These are phyloP conservation scores for Achaetomiella virescens DNA, from an alignment of 495 filamentous ascomycete species.

Conservation along the genomic window DNA sequence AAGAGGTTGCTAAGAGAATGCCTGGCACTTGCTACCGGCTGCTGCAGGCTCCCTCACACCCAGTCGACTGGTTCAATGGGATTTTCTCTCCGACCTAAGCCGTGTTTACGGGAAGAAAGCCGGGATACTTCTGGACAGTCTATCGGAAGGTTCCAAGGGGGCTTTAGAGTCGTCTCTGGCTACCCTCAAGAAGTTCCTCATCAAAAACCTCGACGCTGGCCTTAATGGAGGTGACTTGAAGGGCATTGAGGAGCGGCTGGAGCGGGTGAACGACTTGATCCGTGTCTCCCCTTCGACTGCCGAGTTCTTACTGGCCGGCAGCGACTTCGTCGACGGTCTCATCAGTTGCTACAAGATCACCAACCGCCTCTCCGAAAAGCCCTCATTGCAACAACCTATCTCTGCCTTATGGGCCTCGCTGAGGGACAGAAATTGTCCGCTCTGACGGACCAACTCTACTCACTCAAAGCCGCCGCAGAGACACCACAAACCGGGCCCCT, in stretches of 20 bases:
- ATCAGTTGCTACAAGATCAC: constrained; percentile 56
- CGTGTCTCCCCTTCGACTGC: constrained; percentile 47
- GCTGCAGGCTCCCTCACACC: constrained; percentile 39
- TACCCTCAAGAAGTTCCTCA: constrained; percentile 38
- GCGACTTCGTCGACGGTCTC: constrained; percentile 77
- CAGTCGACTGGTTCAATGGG: constrained; percentile 43
- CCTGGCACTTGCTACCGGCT: constrained; percentile 53
- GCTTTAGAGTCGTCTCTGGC: constrained; percentile 31
- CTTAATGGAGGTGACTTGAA: constrained; percentile 41
- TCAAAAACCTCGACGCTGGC: constrained; percentile 46
- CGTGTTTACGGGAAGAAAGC: constrained; percentile 47
- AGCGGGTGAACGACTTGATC: constrained; percentile 46
- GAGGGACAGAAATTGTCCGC: constrained; percentile 63
- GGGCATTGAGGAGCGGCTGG: constrained; percentile 40
- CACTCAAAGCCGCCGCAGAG: constrained; percentile 62
- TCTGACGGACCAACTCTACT: constrained; percentile 76
- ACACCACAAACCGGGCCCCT: constrained; percentile 45
- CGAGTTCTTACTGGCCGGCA: constrained; percentile 68
- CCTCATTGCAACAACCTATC: constrained; percentile 64
- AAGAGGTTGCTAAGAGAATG: constrained; percentile 51
- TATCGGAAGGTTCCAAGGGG: constrained; percentile 31
- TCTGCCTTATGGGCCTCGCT: constrained; percentile 61
- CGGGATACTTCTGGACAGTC: constrained; percentile 20
- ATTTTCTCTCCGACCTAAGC: constrained; percentile 53
- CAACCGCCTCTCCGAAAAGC: constrained; percentile 53